Base-by-base conservation (phyloP, 2,329 filamentous ascomycete genomes). In the Aspergillus neoniger region DNA sequence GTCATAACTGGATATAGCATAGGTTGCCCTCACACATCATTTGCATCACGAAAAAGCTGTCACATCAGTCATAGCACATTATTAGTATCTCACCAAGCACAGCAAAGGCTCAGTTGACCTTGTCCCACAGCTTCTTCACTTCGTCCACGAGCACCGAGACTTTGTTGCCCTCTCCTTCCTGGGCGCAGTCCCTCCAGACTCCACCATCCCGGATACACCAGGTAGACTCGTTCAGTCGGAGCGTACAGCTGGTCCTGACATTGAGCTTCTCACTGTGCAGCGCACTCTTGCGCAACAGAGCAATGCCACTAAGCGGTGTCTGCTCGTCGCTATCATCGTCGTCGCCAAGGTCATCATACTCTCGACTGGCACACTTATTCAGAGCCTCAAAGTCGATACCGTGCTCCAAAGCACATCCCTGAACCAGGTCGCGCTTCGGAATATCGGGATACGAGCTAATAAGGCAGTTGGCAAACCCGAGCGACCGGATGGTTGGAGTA, bases 401-500 rank as follows among this genome's bases (percentile, higher is more conserved):
- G 72, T 96, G 91, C 77, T 98, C 92, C 54, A 96, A 81, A 3
- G 95, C 92, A 74, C 95, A 99, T 72, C 92, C 88, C 73, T 96
- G 85, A 43, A 97, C 84, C 17, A 97, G 83, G n/a, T 83, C 82
- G 54, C 89, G 85, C 36, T 91, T 82, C 2, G 95, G 94, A 36
- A 99, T 96, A 7, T 87, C 77, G 21, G 81, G 58, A 76, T 93
- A 99, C 63, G 92, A 85, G 64, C 83, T 85, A 21, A 88, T 88
- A 59, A 99, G 79, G 79, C 95, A 99, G 85, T 96, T 95, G 59
- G 92, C 89, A 78, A 98, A 99, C 63, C 94, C 94, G 21, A 99
- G 87, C 70, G 90, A 93, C 65, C 88, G 91, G 77, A 96, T 95
- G 32, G 91, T 91, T 1, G 79, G 74, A 6, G 77, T 77, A 66